phyloP scores from a whole-genome alignment of 768 basidiomycete species.

The Lentinula boryana region DNA sequence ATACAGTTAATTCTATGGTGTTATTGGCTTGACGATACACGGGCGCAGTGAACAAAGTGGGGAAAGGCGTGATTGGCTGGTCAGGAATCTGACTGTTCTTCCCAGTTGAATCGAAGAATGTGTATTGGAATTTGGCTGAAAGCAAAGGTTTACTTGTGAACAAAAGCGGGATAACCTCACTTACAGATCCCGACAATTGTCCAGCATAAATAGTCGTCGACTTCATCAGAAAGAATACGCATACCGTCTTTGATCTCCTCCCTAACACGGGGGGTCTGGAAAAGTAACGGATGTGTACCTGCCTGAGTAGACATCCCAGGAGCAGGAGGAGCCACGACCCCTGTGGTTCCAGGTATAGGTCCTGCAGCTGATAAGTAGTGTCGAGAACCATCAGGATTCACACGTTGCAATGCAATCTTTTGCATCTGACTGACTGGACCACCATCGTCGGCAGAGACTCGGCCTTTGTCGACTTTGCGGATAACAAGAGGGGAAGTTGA shows the following conservation, averaged over 20 bases:
- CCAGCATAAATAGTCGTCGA: constrained; percentile 95
- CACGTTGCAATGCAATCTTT: constrained; percentile 85
- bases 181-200: constrained; percentile 92
- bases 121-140: constrained; percentile 88
- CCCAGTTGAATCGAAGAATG: constrained; percentile 87
- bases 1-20: constrained; percentile 77
- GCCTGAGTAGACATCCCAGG: constrained; percentile 72
- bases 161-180: constrained; percentile 21
- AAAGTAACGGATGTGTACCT: constrained; percentile 76
- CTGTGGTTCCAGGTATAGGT: constrained; percentile 72
- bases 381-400: constrained; percentile 75
- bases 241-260: constrained; percentile 80
- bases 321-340: constrained; percentile 60
- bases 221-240: constrained; percentile 74
- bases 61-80: constrained; percentile 84
- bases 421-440: constrained; percentile 97
- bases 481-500: constrained; percentile 82
- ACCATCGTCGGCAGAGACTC: constrained; percentile 81
- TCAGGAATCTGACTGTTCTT: constrained; percentile 73
- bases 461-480: constrained; percentile 89
- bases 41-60: constrained; percentile 78
- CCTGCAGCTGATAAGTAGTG: constrained; percentile 89
- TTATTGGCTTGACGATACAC: constrained; percentile 65
- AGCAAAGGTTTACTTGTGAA: constrained; percentile 7
- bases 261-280: constrained; percentile 72